phyloP scores from a whole-genome alignment of 1,284 basidiomycete species.

The Uromyces viciae-fabae region DNA sequence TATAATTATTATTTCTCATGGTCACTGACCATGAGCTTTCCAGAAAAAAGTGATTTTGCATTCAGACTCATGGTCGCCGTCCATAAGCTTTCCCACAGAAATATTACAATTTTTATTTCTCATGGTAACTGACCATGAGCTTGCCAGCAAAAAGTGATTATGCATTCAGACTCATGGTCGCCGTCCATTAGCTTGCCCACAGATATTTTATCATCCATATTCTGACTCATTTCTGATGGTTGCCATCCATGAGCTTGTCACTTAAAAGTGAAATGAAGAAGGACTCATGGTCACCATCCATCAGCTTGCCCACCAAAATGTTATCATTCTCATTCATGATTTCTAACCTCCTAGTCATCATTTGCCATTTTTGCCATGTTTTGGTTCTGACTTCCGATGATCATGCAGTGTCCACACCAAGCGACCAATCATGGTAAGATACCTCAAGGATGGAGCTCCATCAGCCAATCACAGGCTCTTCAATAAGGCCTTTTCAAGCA shows the following conservation, averaged over 20 bases:
- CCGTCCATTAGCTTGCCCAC: not conserved
- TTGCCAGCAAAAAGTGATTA: too few relatives aligned
- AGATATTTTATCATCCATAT: too few relatives aligned
- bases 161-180: too few relatives aligned
- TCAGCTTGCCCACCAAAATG: not conserved
- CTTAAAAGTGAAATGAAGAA: not conserved
- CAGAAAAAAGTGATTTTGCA: not conserved
- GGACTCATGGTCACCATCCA: not conserved
- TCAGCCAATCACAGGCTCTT: too few relatives aligned
- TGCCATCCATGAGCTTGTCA: not conserved
- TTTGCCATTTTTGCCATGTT: not conserved
- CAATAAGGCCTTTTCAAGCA: too few relatives aligned
- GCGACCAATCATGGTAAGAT: too few relatives aligned
- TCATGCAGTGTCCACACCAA: not conserved
- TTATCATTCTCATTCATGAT: not conserved
- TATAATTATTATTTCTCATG: too few relatives aligned
- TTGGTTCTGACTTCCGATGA: not conserved
- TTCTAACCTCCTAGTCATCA: not conserved
- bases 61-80: not conserved
- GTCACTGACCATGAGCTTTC: not conserved
- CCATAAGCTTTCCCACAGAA: not conserved
- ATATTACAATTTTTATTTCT: not conserved
- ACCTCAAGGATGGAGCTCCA: too few relatives aligned
- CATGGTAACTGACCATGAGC: not conserved
- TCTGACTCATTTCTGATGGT: too few relatives aligned